phyloP scores from a whole-genome alignment of 495 filamentous ascomycete species.

The Penicillium cinerascens region DNA sequence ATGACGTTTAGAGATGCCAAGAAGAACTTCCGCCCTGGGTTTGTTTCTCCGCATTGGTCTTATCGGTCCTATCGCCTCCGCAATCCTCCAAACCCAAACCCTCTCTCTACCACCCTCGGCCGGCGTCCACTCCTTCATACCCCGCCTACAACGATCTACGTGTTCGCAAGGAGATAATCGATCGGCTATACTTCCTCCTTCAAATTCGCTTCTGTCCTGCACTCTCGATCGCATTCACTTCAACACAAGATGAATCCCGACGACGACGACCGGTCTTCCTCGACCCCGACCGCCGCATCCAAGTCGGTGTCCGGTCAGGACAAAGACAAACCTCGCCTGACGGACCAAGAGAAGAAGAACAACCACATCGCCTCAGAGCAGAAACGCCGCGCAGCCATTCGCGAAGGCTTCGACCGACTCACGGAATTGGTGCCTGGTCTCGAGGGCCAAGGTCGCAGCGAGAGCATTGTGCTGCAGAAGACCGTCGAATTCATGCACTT shows the following conservation, averaged over 20 bases:
- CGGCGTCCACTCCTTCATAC: not conserved
- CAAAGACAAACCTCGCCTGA: slow-evolving; percentile 70
- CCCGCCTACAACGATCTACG: not conserved
- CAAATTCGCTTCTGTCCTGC: not conserved
- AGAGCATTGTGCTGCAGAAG: slow-evolving; percentile 74
- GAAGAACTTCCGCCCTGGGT: slow-evolving; percentile 10
- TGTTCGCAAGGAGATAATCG: not conserved
- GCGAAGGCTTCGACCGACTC: slow-evolving; percentile 81
- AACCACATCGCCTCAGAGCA: slow-evolving; percentile 91
- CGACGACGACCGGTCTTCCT: slow-evolving; percentile 36
- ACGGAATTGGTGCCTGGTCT: slow-evolving; percentile 80
- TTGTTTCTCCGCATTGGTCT: slow-evolving; percentile 26
- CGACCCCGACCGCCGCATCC: slow-evolving; percentile 60
- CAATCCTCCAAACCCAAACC: not conserved
- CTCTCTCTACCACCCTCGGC: not conserved
- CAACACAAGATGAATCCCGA: slow-evolving; percentile 29
- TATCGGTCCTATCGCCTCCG: slow-evolving; percentile 21
- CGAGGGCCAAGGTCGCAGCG: slow-evolving; percentile 79
- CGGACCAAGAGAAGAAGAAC: slow-evolving; percentile 82
- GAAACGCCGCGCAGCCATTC: slow-evolving; percentile 81
- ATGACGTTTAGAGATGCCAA: slow-evolving; percentile 32
- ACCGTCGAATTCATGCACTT: slow-evolving; percentile 70
- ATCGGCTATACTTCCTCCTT: not conserved
- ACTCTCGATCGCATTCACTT: slow-evolving; percentile 17
- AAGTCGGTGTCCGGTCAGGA: slow-evolving; percentile 42